phyloP scores from a whole-genome alignment of 768 basidiomycete genomes.

The Mycena amicta region DNA sequence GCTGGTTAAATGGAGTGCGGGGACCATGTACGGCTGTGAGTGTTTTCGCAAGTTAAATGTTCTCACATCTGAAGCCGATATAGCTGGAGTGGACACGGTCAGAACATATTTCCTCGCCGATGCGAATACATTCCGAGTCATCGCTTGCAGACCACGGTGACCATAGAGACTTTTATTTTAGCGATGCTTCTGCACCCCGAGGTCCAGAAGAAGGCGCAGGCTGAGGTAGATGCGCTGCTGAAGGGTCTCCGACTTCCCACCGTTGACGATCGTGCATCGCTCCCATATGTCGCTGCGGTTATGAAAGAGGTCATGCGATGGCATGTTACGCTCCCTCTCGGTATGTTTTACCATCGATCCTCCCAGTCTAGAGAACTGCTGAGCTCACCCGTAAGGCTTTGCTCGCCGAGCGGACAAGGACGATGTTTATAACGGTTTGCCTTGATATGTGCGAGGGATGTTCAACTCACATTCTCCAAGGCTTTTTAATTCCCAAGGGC shows the following conservation, averaged over 20 bases:
- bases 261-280: constrained; percentile 1
- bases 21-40: constrained; percentile 7
- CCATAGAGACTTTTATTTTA: constrained; percentile 1
- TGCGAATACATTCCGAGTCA: not conserved
- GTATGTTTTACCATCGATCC: too few relatives aligned
- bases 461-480: not conserved
- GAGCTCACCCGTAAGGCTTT: not conserved
- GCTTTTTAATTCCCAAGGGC: constrained; percentile 3
- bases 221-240: constrained; percentile 23
- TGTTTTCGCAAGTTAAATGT: not conserved
- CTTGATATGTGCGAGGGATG: not conserved
- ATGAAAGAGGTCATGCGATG: constrained; percentile 35
- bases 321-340: constrained; percentile 29
- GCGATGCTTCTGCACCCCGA: constrained; percentile 8
- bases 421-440: constrained; percentile 2
- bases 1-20: constrained; percentile 1
- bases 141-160: not conserved
- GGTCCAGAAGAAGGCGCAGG: constrained; percentile 19
- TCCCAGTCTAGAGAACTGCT: not conserved
- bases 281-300: constrained; percentile 24
- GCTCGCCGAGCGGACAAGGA: constrained; percentile 6
- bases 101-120: not conserved
- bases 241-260: constrained; percentile 6
- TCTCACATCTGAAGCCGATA: not conserved
- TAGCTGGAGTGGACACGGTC: constrained; percentile 10